Base-by-base conservation (phyloP, 805 yeast species). In the Hanseniaspora lindneri region DNA sequence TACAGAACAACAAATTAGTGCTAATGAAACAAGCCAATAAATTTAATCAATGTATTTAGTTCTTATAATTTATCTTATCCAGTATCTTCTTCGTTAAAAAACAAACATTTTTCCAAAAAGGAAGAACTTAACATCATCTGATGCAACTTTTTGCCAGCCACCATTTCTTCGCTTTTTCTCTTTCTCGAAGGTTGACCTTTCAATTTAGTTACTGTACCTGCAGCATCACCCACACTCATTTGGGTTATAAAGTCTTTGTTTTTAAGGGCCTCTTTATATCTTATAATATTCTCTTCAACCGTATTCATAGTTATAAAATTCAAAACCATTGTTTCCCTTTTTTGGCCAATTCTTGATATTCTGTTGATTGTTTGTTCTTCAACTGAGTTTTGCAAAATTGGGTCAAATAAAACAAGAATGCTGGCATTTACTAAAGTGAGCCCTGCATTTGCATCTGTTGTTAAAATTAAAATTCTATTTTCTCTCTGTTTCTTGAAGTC, bases 341-440 rank as follows among this genome's bases (percentile, higher is more conserved):
- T 73, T 62, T 92, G 98, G 0, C 98, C 98, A 59, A 89, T 88
- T 53, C 98, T 68, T 60, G 89, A 95, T 37, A 92, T 78, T 53
- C 98, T 73, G 43, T 94, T 84, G 47, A 88, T 82, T 0, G 97
- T 96, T 60, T 89, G 98, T 14, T 85, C 60, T 56, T 92, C 97
- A 41, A 87, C 69, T 2, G 95, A 81, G 1, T 88, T 77, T 57
- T 87, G 87, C 14, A 92, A 80, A 50, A 92, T 69, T 1, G 98
- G 97, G 64, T 92, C 98, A 61, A 96, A 83, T 4, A 92, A 62
- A 53, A 88, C 81, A 0, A 92, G 89, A 61, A 92, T 96, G 2
- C 83, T 82, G 0, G 98, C 97, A 66, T 89, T 89, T 8, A 87
- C 78, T 49, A 92, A 68, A 8, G 95, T 92, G 53, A 92, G 67